Base-by-base conservation (phyloP, 2,329 filamentous ascomycete species). In the Ascochyta fabae region DNA sequence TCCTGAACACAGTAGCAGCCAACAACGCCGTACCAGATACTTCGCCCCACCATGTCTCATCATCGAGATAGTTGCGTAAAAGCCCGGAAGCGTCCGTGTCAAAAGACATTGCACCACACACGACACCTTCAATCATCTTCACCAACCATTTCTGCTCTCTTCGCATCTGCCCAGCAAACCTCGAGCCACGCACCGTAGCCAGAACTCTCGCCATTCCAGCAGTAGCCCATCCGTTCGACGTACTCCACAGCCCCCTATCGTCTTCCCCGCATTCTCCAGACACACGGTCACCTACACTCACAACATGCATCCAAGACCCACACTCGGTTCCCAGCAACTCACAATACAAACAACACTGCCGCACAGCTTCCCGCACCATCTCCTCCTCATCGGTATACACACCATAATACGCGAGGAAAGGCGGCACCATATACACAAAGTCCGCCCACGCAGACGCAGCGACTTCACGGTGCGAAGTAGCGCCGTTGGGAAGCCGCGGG, bases 341-440 rank as follows among this genome's bases (percentile, higher is more conserved):
- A 22, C 72, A 63, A 53, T 83, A 81, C 13, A 78, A 64, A 16
- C 64, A 59, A 43, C 78, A 77, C 60, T 83, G 80, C 12, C 61
- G 39, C 9, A 78, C 66, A 3, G 77, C 73, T 52, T 75, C 70
- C n/a, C 64, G 60, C 24, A 80, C 54, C 16, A 77, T 56, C 7
- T 47, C 60, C 12, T 71, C 29, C 48, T 81, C 70, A n/a, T 71
- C 63, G 0, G 63, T 69, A 13, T 72, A 73, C 7, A 80, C 76
- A 24, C 72, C 80, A 62, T 78, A 77, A 61, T 80, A 82, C 3
- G 80, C 80, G 16, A 82, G 66, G 38, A 79, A 79, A 1, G 81
- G 80, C n/a, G 80, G 80, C 1, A 75, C 76, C 80, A 82, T 83
- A 61, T 79, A 79, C 6, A 81, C 54, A 59, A 78, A 80, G 62